Evolutionary conservation across 169 alveolate species (phyloP).

Genomic region (Sarcocystis neurona): DNA sequence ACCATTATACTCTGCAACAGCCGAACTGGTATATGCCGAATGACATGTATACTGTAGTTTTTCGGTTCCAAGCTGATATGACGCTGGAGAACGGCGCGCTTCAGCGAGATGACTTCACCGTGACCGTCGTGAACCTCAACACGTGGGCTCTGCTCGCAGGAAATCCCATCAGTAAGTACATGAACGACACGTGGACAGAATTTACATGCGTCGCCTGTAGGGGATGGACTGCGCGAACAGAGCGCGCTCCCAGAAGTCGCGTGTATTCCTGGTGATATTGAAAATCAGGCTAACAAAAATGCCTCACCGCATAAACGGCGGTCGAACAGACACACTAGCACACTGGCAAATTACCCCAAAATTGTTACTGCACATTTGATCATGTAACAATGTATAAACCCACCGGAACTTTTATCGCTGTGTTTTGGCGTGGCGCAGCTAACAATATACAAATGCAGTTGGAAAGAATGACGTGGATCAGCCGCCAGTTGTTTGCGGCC

Average conservation of each 20-base stretch:
- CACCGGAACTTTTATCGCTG: too few species aligned
- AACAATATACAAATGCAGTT: slow-evolving; percentile 14
- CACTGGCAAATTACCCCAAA: too few species aligned
- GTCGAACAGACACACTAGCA: too few species aligned
- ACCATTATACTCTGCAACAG: slow-evolving; percentile 41
- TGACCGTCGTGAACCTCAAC: slow-evolving; percentile 28
- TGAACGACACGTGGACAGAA: too few species aligned
- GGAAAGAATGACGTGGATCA: slow-evolving; percentile 46
- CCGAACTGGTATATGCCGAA: slow-evolving; percentile 49
- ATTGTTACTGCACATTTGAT: too few species aligned
- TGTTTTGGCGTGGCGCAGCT: not conserved
- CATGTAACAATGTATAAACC: too few species aligned
- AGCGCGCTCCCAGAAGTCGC: too few species aligned
- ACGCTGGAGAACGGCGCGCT: slow-evolving; percentile 35
- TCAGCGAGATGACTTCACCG: slow-evolving; percentile 41
- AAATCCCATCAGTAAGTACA: slow-evolving; percentile 35
- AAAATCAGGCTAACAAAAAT: too few species aligned
- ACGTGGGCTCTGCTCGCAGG: slow-evolving; percentile 58
- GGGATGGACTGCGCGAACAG: too few species aligned
- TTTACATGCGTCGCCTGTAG: too few species aligned
- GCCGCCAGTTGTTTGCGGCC: slow-evolving; percentile 36
- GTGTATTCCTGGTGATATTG: too few species aligned
- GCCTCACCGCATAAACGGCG: too few species aligned
- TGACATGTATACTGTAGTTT: slow-evolving; percentile 30
- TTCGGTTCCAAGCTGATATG: slow-evolving; percentile 9